Conservation (phyloP, 768 basidiomycete genomes). For the Kwoniella botswanensis region DNA sequence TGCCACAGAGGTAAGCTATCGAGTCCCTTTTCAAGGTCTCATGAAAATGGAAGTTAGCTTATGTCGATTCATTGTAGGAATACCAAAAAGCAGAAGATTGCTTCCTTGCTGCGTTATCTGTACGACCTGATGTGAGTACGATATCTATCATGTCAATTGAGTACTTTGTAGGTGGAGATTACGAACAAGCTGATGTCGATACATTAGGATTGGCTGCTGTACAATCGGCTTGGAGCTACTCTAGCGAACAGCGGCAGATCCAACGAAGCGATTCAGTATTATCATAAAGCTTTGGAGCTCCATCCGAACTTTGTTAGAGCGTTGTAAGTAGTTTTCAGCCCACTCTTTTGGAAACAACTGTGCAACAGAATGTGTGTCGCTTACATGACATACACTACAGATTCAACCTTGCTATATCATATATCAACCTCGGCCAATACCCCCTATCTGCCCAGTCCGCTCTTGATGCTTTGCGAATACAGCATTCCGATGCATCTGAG, state of each 20-base stretch:
- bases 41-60: neutral
- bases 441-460: constrained; percentile 85
- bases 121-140: constrained; percentile 77
- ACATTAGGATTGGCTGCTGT: constrained; percentile 80
- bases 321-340: constrained; percentile 62
- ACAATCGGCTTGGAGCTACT: constrained; percentile 93
- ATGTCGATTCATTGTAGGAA: constrained; percentile 65
- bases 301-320: constrained; percentile 98
- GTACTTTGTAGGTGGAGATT: too few relatives aligned
- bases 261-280: constrained; percentile 78
- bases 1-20: constrained; percentile 73
- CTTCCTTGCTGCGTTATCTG: constrained; percentile 83
- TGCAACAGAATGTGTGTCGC: too few relatives aligned
- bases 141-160: too few relatives aligned
- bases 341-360: too few relatives aligned
- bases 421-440: constrained; percentile 81
- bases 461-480: constrained; percentile 83
- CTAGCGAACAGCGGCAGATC: constrained; percentile 92
- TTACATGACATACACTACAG: constrained; percentile 58
- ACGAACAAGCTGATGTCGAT: neutral
- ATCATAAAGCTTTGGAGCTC: constrained; percentile 84
- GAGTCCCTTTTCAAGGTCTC: constrained; percentile 1
- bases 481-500: constrained; percentile 78
- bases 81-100: constrained; percentile 92
- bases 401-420: constrained; percentile 92